A percentile compares a stretch with the other conserved stretches of the same genome.
Evolutionary conservation across 2,329 filamentous ascomycete species (phyloP).

Genomic region (Lasiodiplodia sp.): DNA sequence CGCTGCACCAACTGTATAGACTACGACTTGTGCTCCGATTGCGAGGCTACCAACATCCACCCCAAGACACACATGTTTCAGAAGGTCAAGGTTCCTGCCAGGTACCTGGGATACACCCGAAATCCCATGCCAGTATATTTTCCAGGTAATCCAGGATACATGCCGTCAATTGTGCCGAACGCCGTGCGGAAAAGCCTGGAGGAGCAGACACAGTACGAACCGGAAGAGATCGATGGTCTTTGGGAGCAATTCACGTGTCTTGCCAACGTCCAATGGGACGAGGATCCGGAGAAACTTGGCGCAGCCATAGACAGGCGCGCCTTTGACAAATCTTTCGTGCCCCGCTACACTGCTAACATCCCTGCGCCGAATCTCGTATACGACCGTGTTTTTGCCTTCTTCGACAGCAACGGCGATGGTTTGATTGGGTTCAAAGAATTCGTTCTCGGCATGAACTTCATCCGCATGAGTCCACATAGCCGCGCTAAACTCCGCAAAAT

Average conservation of each 20-base stretch:
- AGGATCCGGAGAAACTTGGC: slow-evolving; percentile 78
- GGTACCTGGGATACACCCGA: slow-evolving; percentile 77
- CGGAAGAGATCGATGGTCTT: slow-evolving; percentile 86
- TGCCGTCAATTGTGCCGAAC: slow-evolving; percentile 71
- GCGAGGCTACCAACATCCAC: slow-evolving; percentile 79
- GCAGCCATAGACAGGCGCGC: slow-evolving; percentile 91
- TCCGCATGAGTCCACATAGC: slow-evolving; percentile 47
- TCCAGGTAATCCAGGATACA: slow-evolving; percentile 80
- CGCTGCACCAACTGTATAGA: slow-evolving; percentile 95
- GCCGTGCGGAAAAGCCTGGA: slow-evolving; percentile 69
- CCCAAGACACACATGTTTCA: slow-evolving; percentile 95
- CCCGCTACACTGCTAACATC: slow-evolving; percentile 79
- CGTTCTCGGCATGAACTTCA: slow-evolving; percentile 76
- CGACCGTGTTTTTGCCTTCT: slow-evolving; percentile 96
- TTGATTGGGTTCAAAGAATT: slow-evolving; percentile 95
- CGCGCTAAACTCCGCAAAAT: slow-evolving; percentile 67
- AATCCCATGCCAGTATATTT: slow-evolving; percentile 87
- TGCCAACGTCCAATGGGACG: slow-evolving; percentile 82
- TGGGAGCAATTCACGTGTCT: slow-evolving; percentile 98
- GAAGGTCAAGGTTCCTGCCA: slow-evolving; percentile 90
- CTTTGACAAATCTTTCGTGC: slow-evolving; percentile 89
- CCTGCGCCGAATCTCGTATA: slow-evolving; percentile 88
- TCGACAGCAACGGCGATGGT: slow-evolving; percentile 88
- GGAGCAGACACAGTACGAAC: slow-evolving; percentile 65
- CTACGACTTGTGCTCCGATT: slow-evolving; percentile 93